These are phyloP conservation scores for Neopestalotiopsis clavispora DNA, from an alignment of 2,329 filamentous ascomycete species.

Conservation along the genomic window DNA sequence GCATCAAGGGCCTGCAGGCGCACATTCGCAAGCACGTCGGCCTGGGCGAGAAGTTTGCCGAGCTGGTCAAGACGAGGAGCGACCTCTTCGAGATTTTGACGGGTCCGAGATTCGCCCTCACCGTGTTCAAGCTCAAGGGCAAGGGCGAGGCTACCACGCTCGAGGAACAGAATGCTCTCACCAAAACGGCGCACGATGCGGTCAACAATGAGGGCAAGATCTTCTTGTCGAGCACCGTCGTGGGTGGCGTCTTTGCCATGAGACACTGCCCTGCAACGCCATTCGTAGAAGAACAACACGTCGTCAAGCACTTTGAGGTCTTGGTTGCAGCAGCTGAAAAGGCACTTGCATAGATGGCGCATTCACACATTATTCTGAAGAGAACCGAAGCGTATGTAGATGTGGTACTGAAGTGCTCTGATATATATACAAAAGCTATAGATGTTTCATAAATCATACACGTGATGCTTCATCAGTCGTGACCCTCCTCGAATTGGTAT, in stretches of 20 bases:
- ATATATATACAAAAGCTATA: not conserved
- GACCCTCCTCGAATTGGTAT: no score
- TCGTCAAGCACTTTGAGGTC: constrained; percentile 76
- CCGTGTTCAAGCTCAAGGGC: constrained; percentile 71
- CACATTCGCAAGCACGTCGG: constrained; percentile 74
- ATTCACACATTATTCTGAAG: not conserved
- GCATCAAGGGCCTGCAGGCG: constrained; percentile 73
- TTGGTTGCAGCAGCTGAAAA: constrained; percentile 69
- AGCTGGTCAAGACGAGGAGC: constrained; percentile 57
- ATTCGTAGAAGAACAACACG: constrained; percentile 72
- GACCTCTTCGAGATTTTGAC: constrained; percentile 82
- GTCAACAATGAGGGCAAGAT: constrained; percentile 78
- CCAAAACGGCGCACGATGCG: constrained; percentile 75
- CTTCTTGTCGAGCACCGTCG: constrained; percentile 79
- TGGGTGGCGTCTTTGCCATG: constrained; percentile 78
- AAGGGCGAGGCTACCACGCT: constrained; percentile 26
- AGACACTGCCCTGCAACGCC: constrained; percentile 78
- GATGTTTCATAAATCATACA: not conserved
- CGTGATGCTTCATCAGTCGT: not conserved
- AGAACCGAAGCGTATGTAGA: not conserved
- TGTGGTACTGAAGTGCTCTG: not conserved
- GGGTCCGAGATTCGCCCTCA: constrained; percentile 77
- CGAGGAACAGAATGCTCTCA: constrained; percentile 68
- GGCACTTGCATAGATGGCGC: constrained; percentile 15
- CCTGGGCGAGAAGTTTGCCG: constrained; percentile 73